A percentile compares a stretch with the other conserved stretches of the same genome.
Evolutionary conservation across 768 basidiomycete genomes (phyloP).

Genomic region (Scleroderma bovista): DNA sequence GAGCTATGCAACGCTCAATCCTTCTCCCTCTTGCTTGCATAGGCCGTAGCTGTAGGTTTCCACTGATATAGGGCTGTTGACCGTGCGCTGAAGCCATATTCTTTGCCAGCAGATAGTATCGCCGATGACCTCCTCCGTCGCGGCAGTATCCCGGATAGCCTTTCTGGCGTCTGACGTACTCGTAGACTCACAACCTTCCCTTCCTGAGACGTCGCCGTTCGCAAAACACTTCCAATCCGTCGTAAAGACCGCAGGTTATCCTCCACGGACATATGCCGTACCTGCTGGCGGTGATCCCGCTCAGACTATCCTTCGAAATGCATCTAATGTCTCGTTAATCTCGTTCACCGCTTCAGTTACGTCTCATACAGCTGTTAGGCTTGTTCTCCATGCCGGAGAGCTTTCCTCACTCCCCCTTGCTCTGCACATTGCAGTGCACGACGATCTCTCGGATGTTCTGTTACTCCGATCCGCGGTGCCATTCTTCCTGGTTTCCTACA

Average conservation of each 20-base stretch:
- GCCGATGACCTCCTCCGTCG: conserved; percentile 24
- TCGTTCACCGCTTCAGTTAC: conserved; percentile 54
- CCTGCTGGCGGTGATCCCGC: conserved; percentile 66
- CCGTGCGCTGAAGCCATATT: conserved; percentile 5
- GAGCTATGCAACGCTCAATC: not conserved
- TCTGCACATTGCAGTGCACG: conserved; percentile 59
- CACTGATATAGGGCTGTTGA: not conserved
- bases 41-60: conserved; percentile 6
- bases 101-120: not conserved
- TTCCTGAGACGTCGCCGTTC: conserved; percentile 38
- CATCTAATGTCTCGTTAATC: conserved; percentile 37
- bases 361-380: conserved; percentile 47
- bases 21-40: not conserved
- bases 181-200: conserved; percentile 48
- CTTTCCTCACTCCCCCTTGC: conserved; percentile 63
- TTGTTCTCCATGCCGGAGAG: conserved; percentile 67
- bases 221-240: conserved; percentile 26
- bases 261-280: conserved; percentile 42
- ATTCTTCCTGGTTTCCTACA: conserved; percentile 75
- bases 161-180: conserved; percentile 64
- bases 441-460: conserved; percentile 70
- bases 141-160: conserved; percentile 62
- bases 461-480: conserved; percentile 75
- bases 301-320: conserved; percentile 47
- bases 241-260: conserved; percentile 30